These are phyloP conservation scores for Aspergillus pseudonomiae DNA, from an alignment of 2,329 filamentous ascomycete genomes.

Conservation along the genomic window DNA sequence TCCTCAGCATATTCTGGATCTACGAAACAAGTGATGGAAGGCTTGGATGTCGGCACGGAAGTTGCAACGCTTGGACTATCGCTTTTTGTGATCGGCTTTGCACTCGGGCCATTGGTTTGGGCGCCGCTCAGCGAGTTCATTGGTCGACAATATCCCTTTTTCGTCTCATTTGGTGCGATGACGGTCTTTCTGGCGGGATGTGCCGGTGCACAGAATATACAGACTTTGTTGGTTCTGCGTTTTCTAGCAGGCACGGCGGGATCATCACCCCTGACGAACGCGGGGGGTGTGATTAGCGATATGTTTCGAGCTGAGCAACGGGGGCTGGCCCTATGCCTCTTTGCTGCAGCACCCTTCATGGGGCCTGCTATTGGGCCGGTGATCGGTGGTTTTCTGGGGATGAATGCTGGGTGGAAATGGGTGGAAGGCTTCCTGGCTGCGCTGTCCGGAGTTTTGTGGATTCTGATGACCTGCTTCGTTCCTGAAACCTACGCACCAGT, in stretches of 20 bases:
- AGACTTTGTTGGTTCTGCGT: constrained; percentile 62
- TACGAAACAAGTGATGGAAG: constrained; percentile 10
- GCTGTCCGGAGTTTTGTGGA: constrained; percentile 61
- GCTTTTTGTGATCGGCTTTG: constrained; percentile 42
- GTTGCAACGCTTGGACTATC: constrained; percentile 17
- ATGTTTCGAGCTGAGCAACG: constrained; percentile 56
- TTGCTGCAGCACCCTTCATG: constrained; percentile 66
- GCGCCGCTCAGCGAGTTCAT: constrained; percentile 30
- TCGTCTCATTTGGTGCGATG: constrained; percentile 36
- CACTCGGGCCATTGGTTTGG: constrained; percentile 43
- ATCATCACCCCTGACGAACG: constrained; percentile 61
- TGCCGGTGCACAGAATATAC: constrained; percentile 50
- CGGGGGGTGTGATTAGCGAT: constrained; percentile 61
- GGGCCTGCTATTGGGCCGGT: constrained; percentile 66
- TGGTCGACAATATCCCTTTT: constrained; percentile 27
- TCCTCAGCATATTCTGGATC: constrained; percentile 16
- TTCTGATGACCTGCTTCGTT: constrained; percentile 21
- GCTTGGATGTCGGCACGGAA: constrained; percentile 12
- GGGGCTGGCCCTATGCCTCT: constrained; percentile 62
- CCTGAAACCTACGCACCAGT: constrained; percentile 48
- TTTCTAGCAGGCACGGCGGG: constrained; percentile 66
- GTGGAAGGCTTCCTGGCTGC: constrained; percentile 62
- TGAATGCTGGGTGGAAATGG: constrained; percentile 67
- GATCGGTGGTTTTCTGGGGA: constrained; percentile 64
- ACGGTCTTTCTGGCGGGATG: constrained; percentile 62